Base-by-base conservation (phyloP, 306 rosid species). In the Glycine tomentella region DNA sequence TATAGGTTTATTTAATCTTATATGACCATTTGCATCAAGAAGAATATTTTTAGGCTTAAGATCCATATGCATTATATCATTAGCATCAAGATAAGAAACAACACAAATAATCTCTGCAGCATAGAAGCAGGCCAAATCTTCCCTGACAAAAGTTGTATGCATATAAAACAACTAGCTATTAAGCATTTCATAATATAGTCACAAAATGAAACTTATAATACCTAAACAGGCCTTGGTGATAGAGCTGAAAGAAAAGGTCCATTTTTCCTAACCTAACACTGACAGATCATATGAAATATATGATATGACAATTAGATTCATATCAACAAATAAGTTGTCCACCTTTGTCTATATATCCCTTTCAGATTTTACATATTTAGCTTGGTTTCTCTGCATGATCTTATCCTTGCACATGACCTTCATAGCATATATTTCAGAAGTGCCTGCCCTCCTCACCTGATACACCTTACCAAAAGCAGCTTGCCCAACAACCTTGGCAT, bases 331-430 rank as follows among this genome's bases (percentile, higher is more conserved):
- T n/a, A 93, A 90, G 62, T 91, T 97, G 44, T 87, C 92, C 65
- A 90, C 88, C 80, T 85, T 90, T 76, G 94, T 86, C 71, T 91
- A 76, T 50, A 91, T 89, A 78, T 93, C 90, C 90, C 92, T 89
- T 77, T 93, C 98, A 79, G 97, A 94, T 82, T 87, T 91, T 88
- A 93, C 89, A 86, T 91, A 91, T 74, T 85, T 91, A 42, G 81
- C 90, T 38, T 91, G 94, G 84, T 91, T 89, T 88, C 82, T 90
- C 91, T 87, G 88, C 87, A 90, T 87, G 72, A 93, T 90, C 86
- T 82, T 93, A 87, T 93, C 98, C 88, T 91, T 93, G 52, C 90
- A 77, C 93, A 93, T 91, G 75, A 91, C 98, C 85, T 93, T 93
- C 97, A 93, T 93, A 48, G 98, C 98, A 84, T 90, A 93, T 78